These are phyloP conservation scores for Singerocomus inundabilis DNA, from an alignment of 1,284 basidiomycete genomes.

Conservation along the genomic window DNA sequence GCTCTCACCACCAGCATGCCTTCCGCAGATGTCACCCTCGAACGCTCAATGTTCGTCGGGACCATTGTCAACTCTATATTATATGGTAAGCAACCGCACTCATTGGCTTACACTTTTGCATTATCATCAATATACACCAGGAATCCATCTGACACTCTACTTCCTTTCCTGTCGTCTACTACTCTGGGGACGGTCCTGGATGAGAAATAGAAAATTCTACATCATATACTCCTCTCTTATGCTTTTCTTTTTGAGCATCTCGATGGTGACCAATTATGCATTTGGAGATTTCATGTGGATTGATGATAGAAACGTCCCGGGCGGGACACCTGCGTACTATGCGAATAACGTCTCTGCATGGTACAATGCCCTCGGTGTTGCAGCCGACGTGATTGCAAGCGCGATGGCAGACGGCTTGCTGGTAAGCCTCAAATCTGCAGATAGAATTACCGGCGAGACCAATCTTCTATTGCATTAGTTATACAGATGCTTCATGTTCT, in stretches of 20 bases:
- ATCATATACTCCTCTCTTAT: conserved; percentile 2
- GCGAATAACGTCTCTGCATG: conserved; percentile 2
- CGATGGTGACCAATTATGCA: conserved; percentile 1
- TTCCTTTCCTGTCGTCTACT: conserved; percentile 1
- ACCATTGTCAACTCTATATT: conserved; percentile 1
- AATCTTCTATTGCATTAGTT: neutral
- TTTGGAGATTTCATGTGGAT: conserved; percentile 5
- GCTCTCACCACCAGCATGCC: neutral
- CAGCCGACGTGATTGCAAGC: neutral
- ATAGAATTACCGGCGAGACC: neutral
- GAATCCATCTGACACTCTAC: conserved; percentile 2
- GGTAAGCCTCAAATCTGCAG: neutral
- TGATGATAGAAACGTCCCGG: conserved; percentile 1
- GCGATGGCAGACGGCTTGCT: conserved; percentile 8
- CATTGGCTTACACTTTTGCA: too few species aligned
- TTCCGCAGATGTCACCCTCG: neutral
- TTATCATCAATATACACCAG: neutral
- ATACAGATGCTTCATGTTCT: conserved; percentile 5
- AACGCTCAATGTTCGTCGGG: conserved; percentile 6
- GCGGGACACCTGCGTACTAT: neutral
- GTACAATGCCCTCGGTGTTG: conserved; percentile 5
- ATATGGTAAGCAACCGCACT: neutral
- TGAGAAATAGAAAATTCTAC: conserved; percentile 2
- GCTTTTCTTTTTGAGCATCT: conserved; percentile 2
- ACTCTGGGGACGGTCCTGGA: neutral